Evolutionary conservation across 202 grass and related monocot genomes (phyloP), one percentile per base, ranked within the genome.

Genomic region (Carex arenaria): DNA sequence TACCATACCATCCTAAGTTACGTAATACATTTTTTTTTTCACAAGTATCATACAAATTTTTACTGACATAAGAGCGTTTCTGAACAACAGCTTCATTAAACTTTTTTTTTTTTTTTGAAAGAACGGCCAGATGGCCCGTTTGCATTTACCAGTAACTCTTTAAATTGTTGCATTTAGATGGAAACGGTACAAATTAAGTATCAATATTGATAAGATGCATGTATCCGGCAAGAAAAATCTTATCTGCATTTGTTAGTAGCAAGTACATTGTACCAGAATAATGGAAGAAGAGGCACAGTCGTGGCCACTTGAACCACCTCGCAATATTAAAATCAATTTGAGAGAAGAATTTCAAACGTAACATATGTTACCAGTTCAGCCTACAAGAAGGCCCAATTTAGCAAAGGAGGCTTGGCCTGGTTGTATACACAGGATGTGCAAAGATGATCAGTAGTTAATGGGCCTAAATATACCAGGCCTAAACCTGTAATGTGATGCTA

Each of bases 251-350:
- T 59, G 52, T 47, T 71, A 22, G 9, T 57, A 77, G 13, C 15
- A 57, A 32, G 23, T 76, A 61, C 57, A 19, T 61, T 23, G 60
- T 62, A 10, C 19, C 3, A 62, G 18, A 62, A 62, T 62, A 61
- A 26, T 62, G 60, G 60, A 62, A 22, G 26, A 34, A 75, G 13
- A 18, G 22, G 12, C 18, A 74, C 7, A 43, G 36, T 43, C 66
- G 66, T 69, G 66, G 66, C 66, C 34, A 69, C 66, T 69, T 69
- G 31, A 40, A 69, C 66, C 7, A 43, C 66, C 66, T 69, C 36
- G 10, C 36, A 20, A 69, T 69, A 42, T 19, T 20, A 40, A 19
- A 19, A n/a, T 69, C 34, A 69, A 69, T 69, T n/a, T 19, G 4
- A 19, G 34, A 69, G 36, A 10, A 62, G 20, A 34, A 43, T 40